These are phyloP conservation scores for Lecanicillium sp. DNA, from an alignment of 2,329 filamentous ascomycete species.

Conservation along the genomic window DNA sequence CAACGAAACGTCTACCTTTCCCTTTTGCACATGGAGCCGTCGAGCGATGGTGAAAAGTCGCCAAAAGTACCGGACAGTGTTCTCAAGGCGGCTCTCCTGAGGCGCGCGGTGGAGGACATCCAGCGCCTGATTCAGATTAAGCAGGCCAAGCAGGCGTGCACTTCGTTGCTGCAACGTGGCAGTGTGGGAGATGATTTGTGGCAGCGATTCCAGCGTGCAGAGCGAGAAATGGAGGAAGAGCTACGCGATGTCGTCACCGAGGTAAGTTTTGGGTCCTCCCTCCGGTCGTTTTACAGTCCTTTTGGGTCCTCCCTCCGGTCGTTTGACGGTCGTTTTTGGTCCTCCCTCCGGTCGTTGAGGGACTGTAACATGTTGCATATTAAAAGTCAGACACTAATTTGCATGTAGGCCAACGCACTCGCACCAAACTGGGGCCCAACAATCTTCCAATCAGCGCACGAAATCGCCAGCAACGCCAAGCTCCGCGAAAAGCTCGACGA, in stretches of 20 bases:
- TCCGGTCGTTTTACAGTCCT: background rate
- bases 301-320: constrained; percentile 3
- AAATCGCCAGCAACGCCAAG: constrained; percentile 79
- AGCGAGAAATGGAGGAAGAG: constrained; percentile 97
- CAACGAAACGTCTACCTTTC: constrained; percentile 93
- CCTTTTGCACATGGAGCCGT: constrained; percentile 67
- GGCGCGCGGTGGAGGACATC: constrained; percentile 88
- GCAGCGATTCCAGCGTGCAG: constrained; percentile 83
- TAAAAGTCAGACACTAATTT: no score
- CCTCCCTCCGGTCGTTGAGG: constrained; percentile 4
- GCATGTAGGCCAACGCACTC: constrained; percentile 91
- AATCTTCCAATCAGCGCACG: constrained; percentile 96
- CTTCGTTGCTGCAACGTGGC: constrained; percentile 74
- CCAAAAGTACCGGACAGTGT: constrained; percentile 72
- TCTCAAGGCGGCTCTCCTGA: constrained; percentile 77
- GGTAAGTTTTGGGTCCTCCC: constrained; percentile 41
- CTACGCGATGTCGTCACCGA: constrained; percentile 88
- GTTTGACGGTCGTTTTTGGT: no score
- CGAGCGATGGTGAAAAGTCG: constrained; percentile 48
- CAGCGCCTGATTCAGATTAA: constrained; percentile 83
- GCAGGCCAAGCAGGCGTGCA: constrained; percentile 79
- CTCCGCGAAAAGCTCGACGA: constrained; percentile 69
- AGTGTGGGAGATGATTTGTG: constrained; percentile 94
- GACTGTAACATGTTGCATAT: background rate
- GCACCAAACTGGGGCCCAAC: constrained; percentile 81